Evolutionary conservation across 2,329 filamentous ascomycete genomes (phyloP), one percentile per base, ranked within the genome.

Genomic region (Alternaria sp.): DNA sequence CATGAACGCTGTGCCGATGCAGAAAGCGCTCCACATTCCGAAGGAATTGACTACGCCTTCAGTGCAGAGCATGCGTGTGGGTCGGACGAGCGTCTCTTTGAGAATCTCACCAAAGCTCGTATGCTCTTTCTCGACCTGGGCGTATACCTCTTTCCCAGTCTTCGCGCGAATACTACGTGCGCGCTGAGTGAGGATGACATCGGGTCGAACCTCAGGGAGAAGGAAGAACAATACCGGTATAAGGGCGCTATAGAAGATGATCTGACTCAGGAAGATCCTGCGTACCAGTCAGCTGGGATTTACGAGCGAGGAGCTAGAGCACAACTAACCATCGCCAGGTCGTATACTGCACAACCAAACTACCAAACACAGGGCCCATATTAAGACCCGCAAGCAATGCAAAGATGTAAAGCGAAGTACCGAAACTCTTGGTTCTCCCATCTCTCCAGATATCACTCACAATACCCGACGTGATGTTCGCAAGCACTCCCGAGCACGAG

Each of bases 1-100:
- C 61, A 83, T 76, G 67, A 81, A 84, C 21, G 82, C 77, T 2
- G 76, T 79, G n/a, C 80, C 80, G 49, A 81, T 75, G 56, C 77
- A 76, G 56, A 83, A 81, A 14, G 79, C 78, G 7, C 80, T 81
- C 81, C 81, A 83, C 17, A 84, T 56, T 1, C 81, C 82, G 45
- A 80, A 78, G 45, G 77, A 77, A 40, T 82, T 75, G 2, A 84
- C 78, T 0, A 85, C 82, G 3, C 79, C 79, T 70, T 85, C 82
- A 1, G 82, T 84, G 62, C 72, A 75, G 4, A 84, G 76, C 66
- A 84, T 79, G 36, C 76, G 74, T 0, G 72, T 66, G 7, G 75
- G 75, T 1, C 74, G 69, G 37, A 73, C 70, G 36, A 81, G 76
- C 0, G 79, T 80, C 37, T 72, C 72, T 23, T 63, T 64, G 10